A percentile compares a stretch with the other conserved stretches of the same genome.
Conservation (phyloP, 306 rosid genomes). For the Benincasa hispida region DNA sequence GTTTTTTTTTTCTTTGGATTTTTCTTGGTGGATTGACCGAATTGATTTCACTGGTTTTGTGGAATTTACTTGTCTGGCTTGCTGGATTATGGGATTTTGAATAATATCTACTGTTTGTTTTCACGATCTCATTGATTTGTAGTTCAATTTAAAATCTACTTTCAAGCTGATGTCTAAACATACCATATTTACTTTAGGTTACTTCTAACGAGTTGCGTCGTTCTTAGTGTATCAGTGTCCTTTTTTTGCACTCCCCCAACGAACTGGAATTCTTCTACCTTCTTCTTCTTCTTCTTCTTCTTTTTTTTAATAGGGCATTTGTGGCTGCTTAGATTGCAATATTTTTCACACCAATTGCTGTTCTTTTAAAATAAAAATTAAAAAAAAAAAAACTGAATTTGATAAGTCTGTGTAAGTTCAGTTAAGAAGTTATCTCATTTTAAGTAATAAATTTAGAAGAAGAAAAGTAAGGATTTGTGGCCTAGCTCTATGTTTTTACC, state of each 20-base stretch:
- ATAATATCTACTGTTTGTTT: not conserved
- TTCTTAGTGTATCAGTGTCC: not conserved
- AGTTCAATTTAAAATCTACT: not conserved
- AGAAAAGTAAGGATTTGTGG: not conserved
- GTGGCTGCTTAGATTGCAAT: not conserved
- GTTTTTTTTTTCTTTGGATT: not conserved
- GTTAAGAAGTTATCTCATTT: not conserved
- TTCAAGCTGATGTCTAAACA: not conserved
- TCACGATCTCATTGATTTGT: not conserved
- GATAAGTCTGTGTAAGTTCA: not conserved
- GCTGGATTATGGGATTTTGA: not conserved
- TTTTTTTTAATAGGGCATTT: not conserved
- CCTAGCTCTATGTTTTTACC: not conserved
- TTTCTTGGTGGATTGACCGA: slow-evolving; percentile 1
- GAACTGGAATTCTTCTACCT: not conserved
- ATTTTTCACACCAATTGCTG: not conserved
- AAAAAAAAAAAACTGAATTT: not conserved
- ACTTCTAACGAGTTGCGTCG: not conserved
- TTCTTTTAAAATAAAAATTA: not conserved
- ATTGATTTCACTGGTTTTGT: not conserved
- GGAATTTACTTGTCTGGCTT: not conserved
- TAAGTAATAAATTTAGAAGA: not conserved
- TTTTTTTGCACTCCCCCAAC: not conserved
- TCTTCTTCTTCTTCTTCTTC: not conserved
- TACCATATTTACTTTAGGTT: not conserved